Evolutionary conservation across 2,329 filamentous ascomycete genomes (phyloP), one percentile per base, ranked within the genome.

Genomic region (Fusarium sp.): DNA sequence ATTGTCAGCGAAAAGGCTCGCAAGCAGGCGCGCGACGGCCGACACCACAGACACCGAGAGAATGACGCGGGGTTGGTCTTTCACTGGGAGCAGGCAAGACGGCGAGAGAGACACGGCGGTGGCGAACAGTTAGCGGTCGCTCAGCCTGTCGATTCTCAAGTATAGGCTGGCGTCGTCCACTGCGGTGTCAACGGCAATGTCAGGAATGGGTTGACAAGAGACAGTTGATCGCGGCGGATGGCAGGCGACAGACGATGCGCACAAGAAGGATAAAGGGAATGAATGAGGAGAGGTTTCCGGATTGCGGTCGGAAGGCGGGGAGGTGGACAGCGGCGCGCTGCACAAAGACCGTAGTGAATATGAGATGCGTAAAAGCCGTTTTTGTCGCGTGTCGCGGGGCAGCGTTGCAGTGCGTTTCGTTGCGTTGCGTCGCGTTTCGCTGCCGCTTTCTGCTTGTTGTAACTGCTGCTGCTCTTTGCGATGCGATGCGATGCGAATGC

Each of bases 1-100:
- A 80, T 80, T 72, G 76, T 78, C 71, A 73, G 73, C 60, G 67
- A 70, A 68, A 67, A 71, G 63, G 71, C 69, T 75, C 70, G 72
- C 70, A 72, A 73, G 68, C 68, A 72, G 70, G 72, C 64, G 66
- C 73, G 72, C 71, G 39, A 75, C 65, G 64, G 61, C 59, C 63
- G 72, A 68, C 66, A 73, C 71, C 66, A 70, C 65, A 56, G 54
- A 60, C 62, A 61, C 62, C 46, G 54, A 65, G 71, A 61, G 68
- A 65, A 63, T 64, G 66, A 68, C 72, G 73, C 70, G 73, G 73
- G 73, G 72, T 65, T 60, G 68, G 61, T 68, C 65, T 70, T 72
- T 60, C 51, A 65, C 48, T 65, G 43, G 61, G 65, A 65, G 68
- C 61, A 60, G 52, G 54, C 62, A 47, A 68, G 31, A 54, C 55